phyloP scores from a whole-genome alignment of 352 stramenopile genomes.

The Phytophthora megakarya region DNA sequence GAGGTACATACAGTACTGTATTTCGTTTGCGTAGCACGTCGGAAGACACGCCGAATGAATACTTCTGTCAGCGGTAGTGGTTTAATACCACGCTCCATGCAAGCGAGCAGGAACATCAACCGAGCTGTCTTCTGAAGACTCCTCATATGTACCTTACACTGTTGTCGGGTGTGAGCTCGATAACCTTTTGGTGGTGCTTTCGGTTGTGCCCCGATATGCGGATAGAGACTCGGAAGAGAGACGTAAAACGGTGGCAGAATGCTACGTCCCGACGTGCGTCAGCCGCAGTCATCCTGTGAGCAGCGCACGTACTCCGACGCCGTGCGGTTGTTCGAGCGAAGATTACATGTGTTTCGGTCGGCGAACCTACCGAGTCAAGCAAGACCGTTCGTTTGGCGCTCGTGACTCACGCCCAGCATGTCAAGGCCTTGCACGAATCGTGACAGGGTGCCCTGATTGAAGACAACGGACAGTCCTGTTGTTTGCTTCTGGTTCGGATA shows the following conservation, averaged over 20 bases:
- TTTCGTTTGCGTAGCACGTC: conserved; percentile 9
- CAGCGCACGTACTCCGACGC: conserved; percentile 22
- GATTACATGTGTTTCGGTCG: conserved; percentile 32
- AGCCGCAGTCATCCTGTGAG: conserved; percentile 23
- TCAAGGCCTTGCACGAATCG: not conserved
- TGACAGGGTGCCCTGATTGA: conserved; percentile 11
- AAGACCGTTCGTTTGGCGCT: not conserved
- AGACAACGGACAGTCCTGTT: conserved; percentile 23
- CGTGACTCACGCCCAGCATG: conserved; percentile 13
- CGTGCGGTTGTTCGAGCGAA: conserved; percentile 26
- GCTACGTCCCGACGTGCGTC: conserved; percentile 15
- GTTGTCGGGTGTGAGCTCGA: not conserved
- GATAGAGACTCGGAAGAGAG: conserved; percentile 6
- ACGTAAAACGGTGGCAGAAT: conserved; percentile 18
- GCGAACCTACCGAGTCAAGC: conserved; percentile 18
- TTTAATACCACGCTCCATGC: not conserved
- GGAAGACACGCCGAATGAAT: conserved; percentile 25
- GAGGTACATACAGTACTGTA: not conserved
- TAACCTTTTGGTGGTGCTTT: not conserved
- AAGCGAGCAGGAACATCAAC: not conserved
- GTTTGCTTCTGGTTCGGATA: conserved; percentile 20
- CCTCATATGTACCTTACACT: not conserved
- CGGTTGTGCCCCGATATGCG: not conserved
- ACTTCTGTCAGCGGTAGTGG: not conserved
- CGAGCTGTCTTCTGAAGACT: not conserved